Conservation (phyloP, 164 flowering plant genomes). For the Liquidambar formosana region DNA sequence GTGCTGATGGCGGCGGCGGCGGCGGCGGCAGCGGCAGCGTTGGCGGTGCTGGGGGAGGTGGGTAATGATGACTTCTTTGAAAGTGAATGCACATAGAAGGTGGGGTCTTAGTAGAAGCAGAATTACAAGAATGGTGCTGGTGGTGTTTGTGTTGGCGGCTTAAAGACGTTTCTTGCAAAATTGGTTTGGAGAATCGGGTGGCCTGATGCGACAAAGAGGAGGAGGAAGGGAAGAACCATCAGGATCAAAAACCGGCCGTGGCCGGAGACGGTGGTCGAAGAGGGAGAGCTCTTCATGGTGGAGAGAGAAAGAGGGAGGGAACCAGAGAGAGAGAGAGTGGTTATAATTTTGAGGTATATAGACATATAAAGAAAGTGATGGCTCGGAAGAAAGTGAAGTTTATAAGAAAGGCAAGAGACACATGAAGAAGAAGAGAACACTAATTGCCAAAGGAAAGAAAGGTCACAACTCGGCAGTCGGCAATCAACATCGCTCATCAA, state of each 20-base stretch:
- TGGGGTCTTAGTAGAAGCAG: conserved; percentile 10
- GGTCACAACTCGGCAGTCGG: not conserved
- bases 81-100: conserved; percentile 35
- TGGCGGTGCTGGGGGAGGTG: conserved; percentile 20
- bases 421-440: conserved; percentile 31
- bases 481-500: conserved; percentile 3
- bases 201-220: conserved; percentile 5
- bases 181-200: conserved; percentile 9
- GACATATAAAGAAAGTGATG: too few species aligned
- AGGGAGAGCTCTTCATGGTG: conserved; percentile 10
- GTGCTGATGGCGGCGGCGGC: conserved; percentile 21
- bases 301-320: conserved; percentile 10
- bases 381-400: too few species aligned
- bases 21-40: conserved; percentile 27
- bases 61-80: conserved; percentile 25
- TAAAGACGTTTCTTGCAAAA: conserved; percentile 9
- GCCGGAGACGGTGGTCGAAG: conserved; percentile 7
- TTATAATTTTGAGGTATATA: too few species aligned
- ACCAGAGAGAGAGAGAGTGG: conserved; percentile 10
- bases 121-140: conserved; percentile 11
- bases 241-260: not conserved
- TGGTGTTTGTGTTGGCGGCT: too few species aligned
- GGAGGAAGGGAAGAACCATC: conserved; percentile 9
- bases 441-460: too few species aligned
- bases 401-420: conserved; percentile 33